Conservation (phyloP, 2,329 filamentous ascomycete species). For the Nemania diffusa region DNA sequence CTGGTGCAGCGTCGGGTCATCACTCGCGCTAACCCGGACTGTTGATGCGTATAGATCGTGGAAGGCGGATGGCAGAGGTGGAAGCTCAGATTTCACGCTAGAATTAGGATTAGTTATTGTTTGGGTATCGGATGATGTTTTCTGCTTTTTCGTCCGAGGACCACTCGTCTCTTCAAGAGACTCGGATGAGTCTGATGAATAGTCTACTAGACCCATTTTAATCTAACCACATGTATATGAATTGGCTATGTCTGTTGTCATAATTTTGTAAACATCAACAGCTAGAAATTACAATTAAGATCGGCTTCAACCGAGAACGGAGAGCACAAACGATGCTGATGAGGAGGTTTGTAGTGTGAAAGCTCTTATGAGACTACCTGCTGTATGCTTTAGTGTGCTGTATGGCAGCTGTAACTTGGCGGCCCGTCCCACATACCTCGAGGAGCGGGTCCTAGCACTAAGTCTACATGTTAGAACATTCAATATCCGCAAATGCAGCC, state of each 20-base stretch:
- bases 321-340: neutral
- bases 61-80: slow-evolving; percentile 82
- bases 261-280: neutral
- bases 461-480: neutral
- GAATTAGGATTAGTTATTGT: neutral
- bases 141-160: slow-evolving; percentile 42
- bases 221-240: neutral
- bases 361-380: neutral
- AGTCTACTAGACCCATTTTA: slow-evolving; percentile 55
- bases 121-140: slow-evolving; percentile 37
- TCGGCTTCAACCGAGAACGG: neutral
- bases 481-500: neutral
- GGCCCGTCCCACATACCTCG: neutral
- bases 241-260: neutral
- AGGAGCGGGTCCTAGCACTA: neutral
- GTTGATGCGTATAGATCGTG: slow-evolving; percentile 90
- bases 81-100: slow-evolving; percentile 48
- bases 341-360: neutral
- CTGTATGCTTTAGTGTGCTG: neutral
- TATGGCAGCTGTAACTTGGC: neutral
- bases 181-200: slow-evolving; percentile 48
- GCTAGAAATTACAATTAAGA: neutral
- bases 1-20: slow-evolving; percentile 86
- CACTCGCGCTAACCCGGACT: slow-evolving; percentile 78
- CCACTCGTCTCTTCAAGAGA: slow-evolving; percentile 7